These are phyloP conservation scores for Podaxis rugospora DNA, from an alignment of 768 basidiomycete genomes.

Conservation along the genomic window DNA sequence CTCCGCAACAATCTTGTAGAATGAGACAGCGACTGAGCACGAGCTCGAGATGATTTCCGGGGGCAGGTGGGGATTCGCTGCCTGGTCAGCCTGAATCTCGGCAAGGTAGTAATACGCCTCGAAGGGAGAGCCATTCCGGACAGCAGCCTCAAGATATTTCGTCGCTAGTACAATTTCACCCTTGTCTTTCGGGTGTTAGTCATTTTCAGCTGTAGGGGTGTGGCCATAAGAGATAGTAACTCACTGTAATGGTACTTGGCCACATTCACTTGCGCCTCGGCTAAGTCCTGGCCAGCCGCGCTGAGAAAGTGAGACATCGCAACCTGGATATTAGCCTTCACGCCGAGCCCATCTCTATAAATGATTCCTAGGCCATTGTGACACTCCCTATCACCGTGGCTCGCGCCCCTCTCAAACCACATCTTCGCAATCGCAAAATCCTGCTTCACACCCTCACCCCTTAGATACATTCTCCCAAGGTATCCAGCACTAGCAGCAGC, in stretches of 20 bases:
- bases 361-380: conserved; percentile 91
- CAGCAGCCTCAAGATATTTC: conserved; percentile 77
- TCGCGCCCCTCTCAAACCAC: conserved; percentile 90
- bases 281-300: conserved; percentile 84
- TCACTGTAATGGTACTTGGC: conserved; percentile 67
- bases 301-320: conserved; percentile 65
- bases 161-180: conserved; percentile 66
- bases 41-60: conserved; percentile 57
- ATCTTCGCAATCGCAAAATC: conserved; percentile 76
- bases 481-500: conserved; percentile 84
- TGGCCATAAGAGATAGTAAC: conserved; percentile 19
- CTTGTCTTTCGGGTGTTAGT: conserved; percentile 41
- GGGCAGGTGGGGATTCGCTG: conserved; percentile 38
- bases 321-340: conserved; percentile 58
- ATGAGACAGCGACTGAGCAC: conserved; percentile 88
- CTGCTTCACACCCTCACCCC: conserved; percentile 86
- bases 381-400: conserved; percentile 81
- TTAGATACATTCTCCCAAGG: conserved; percentile 88
- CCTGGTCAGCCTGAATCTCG: conserved; percentile 65
- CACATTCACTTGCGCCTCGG: conserved; percentile 89
- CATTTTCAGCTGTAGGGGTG: background rate
- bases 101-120: conserved; percentile 95
- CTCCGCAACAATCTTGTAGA: conserved; percentile 90
- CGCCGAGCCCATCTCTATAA: conserved; percentile 81
- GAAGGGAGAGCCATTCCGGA: conserved; percentile 85